Percentiles rank a stretch among this genome's conserved stretches.
Conservation (phyloP, 83 land plant genomes). For the Picea abies region DNA sequence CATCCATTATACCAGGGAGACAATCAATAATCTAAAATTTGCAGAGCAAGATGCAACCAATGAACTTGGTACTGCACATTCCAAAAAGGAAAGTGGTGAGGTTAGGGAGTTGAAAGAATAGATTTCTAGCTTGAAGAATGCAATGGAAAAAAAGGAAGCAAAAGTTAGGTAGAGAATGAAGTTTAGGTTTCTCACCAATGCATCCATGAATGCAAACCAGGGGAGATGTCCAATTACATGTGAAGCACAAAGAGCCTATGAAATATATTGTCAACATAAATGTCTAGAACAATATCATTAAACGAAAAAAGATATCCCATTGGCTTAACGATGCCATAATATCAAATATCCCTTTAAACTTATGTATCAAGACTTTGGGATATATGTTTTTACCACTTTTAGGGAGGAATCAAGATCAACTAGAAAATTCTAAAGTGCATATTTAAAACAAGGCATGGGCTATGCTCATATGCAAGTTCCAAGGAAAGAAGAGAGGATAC, state of each 20-base stretch:
- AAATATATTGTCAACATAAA: constrained; percentile 61
- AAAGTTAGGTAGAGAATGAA: constrained; percentile 14
- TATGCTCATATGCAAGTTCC: too few species aligned
- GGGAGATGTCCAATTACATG: constrained; percentile 14
- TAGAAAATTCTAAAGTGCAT: too few species aligned
- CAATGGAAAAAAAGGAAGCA: constrained; percentile 38
- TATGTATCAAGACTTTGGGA: too few species aligned
- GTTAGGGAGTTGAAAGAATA: constrained; percentile 88
- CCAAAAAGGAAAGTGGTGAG: constrained; percentile 88
- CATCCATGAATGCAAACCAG: constrained; percentile 10
- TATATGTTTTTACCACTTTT: too few species aligned
- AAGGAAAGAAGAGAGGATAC: too few species aligned
- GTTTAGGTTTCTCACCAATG: constrained; percentile 33
- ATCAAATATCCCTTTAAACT: too few species aligned
- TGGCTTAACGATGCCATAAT: too few species aligned
- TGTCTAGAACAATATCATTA: constrained; percentile 20
- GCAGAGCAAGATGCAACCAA: constrained; percentile 94
- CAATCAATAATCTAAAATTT: constrained; percentile 93
- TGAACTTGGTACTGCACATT: constrained; percentile 90
- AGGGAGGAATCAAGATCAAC: too few species aligned
- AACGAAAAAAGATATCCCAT: too few species aligned
- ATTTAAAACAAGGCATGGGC: too few species aligned
- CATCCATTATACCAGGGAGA: constrained; percentile 52
- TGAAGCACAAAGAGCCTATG: constrained; percentile 46
- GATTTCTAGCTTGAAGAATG: constrained; percentile 70